Evolutionary conservation across 2,329 filamentous ascomycete genomes (phyloP).

Genomic region (Podosphaera aphanis): DNA sequence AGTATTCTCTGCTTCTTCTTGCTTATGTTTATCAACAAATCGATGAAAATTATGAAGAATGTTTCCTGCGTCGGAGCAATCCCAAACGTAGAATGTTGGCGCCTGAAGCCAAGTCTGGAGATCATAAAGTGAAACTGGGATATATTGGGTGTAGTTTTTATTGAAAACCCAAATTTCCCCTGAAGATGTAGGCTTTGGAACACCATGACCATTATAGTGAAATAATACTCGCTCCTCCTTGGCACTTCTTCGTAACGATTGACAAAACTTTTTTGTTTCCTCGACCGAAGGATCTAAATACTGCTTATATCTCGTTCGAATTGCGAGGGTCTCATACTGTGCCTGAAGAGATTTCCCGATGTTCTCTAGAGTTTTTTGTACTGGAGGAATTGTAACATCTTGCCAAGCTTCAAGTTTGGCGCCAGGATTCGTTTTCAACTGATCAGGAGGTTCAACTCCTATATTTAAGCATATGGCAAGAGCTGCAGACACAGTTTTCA

Average conservation of each 20-base stretch:
- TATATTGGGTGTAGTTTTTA: conserved; percentile 96
- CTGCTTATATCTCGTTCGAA: conserved; percentile 92
- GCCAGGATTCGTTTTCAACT: conserved; percentile 81
- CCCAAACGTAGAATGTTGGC: conserved; percentile 90
- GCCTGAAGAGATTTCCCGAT: conserved; percentile 91
- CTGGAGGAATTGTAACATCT: conserved; percentile 60
- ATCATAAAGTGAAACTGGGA: conserved; percentile 86
- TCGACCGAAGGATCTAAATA: conserved; percentile 91
- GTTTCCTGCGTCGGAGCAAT: conserved; percentile 88
- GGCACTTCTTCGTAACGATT: conserved; percentile 69
- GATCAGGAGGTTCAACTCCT: conserved; percentile 88
- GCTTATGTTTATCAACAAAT: conserved; percentile 84
- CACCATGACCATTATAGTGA: conserved; percentile 95
- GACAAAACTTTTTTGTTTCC: conserved; percentile 90
- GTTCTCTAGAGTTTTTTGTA: conserved; percentile 69
- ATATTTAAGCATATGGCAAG: conserved; percentile 91
- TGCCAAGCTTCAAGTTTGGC: conserved; percentile 94
- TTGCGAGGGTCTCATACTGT: conserved; percentile 86
- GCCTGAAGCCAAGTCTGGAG: conserved; percentile 88
- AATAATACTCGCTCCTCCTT: conserved; percentile 93
- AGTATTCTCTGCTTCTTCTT: conserved; percentile 52
- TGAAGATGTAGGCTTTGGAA: conserved; percentile 81
- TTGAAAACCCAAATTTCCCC: conserved; percentile 99
- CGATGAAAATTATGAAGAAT: conserved; percentile 88
- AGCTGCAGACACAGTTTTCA: conserved; percentile 91